A percentile compares a stretch with the other conserved stretches of the same genome.
These are phyloP conservation scores for Phycomyces nitens DNA, from an alignment of 192 early-diverging fungal species.

Conservation along the genomic window DNA sequence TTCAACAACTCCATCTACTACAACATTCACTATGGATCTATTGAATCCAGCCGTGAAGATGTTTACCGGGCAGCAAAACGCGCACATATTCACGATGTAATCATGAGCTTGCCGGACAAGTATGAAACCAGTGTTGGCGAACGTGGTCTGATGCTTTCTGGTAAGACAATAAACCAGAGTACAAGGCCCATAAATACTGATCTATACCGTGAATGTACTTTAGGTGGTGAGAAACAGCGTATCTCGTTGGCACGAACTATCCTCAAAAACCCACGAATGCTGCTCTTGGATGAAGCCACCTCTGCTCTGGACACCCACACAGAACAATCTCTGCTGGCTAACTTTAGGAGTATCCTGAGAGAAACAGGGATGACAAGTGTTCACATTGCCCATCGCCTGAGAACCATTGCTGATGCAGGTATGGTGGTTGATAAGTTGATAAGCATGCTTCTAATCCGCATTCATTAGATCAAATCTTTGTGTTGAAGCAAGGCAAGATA, in stretches of 20 bases:
- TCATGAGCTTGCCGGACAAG: conserved; percentile 52
- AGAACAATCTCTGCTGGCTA: conserved; percentile 79
- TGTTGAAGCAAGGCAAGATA: conserved; percentile 81
- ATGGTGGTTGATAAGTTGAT: too few relatives aligned
- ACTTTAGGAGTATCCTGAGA: conserved; percentile 82
- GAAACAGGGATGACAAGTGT: conserved; percentile 75
- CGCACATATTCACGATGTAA: conserved; percentile 61
- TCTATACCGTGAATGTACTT: background rate
- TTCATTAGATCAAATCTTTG: conserved; percentile 81
- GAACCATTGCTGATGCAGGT: conserved; percentile 84
- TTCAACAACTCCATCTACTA: conserved; percentile 92
- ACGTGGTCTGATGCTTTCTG: conserved; percentile 65
- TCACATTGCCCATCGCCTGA: conserved; percentile 91
- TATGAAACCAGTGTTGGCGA: conserved; percentile 72
- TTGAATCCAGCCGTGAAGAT: conserved; percentile 59
- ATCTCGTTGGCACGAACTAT: conserved; percentile 87
- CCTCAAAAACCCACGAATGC: conserved; percentile 84
- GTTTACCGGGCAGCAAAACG: conserved; percentile 51
- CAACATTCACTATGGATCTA: conserved; percentile 90
- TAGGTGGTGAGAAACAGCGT: conserved; percentile 67
- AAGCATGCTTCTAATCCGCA: background rate
- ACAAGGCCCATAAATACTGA: background rate
- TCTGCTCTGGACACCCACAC: conserved; percentile 83
- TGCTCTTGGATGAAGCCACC: conserved; percentile 93
- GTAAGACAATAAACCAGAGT: background rate